Percentiles rank a stretch among this genome's conserved stretches.
These are phyloP conservation scores for Aspergillus alliaceus DNA, from an alignment of 2,329 filamentous ascomycete genomes.

Conservation along the genomic window DNA sequence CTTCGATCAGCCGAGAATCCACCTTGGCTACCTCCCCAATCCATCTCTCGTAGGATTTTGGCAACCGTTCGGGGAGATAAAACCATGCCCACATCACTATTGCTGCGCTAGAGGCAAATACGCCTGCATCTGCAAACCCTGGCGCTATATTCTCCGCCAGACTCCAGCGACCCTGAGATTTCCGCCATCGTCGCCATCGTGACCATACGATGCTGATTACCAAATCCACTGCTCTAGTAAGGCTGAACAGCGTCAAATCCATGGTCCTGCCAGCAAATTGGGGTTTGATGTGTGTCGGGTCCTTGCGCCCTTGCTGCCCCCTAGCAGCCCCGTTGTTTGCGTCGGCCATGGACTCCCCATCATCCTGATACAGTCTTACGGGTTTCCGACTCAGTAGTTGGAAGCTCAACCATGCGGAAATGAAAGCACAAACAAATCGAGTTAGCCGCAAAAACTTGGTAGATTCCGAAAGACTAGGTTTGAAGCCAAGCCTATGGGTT, in stretches of 20 bases:
- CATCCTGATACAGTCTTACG: constrained; percentile 15
- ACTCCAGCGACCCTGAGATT: constrained; percentile 27
- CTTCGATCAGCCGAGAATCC: constrained; percentile 71
- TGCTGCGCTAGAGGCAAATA: constrained; percentile 72
- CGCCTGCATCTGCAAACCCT: constrained; percentile 60
- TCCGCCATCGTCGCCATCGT: constrained; percentile 42
- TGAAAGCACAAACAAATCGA: constrained; percentile 46
- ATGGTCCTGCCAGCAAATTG: constrained; percentile 69
- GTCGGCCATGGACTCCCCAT: constrained; percentile 7
- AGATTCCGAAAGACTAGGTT: constrained; percentile 17
- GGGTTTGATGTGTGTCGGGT: constrained; percentile 21
- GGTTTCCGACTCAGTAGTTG: constrained; percentile 47
- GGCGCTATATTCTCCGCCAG: constrained; percentile 43
- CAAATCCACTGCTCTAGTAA: constrained; percentile 71
- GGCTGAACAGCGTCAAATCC: constrained; percentile 78
- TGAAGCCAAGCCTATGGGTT: constrained; percentile 18
- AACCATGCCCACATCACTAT: constrained; percentile 90
- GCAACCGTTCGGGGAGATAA: constrained; percentile 70
- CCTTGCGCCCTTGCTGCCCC: constrained; percentile 3
- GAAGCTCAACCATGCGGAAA: constrained; percentile 53
- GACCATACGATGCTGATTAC: constrained; percentile 66
- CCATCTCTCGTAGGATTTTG: constrained; percentile 76
- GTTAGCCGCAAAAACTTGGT: constrained; percentile 23
- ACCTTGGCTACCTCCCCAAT: constrained; percentile 75
- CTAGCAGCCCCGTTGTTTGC: constrained; percentile 6